Conservation (phyloP, 2,329 filamentous ascomycete genomes). For the Ophiostoma sp. region DNA sequence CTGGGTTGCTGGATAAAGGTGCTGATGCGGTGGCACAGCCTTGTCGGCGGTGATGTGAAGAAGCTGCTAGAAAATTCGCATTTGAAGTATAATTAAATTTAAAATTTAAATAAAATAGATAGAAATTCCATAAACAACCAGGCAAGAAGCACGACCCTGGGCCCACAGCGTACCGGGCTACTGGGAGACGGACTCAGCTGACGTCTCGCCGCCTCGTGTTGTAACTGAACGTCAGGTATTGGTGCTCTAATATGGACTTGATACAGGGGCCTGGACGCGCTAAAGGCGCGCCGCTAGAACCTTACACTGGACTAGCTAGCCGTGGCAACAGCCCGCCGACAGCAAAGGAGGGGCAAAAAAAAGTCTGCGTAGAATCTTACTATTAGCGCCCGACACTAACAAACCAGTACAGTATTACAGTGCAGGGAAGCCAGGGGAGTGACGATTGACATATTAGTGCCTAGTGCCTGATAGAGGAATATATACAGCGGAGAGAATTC, state of each 20-base stretch:
- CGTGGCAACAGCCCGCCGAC: conserved; percentile 1
- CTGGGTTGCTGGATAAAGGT: background rate
- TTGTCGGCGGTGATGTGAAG: conserved; percentile 2
- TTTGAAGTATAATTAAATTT: background rate
- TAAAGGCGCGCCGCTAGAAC: conserved; percentile 12
- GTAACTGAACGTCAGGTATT: background rate
- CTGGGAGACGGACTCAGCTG: background rate
- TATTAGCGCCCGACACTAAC: conserved; percentile 4
- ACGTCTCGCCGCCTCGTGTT: background rate
- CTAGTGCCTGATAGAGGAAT: background rate
- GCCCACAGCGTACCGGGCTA: background rate
- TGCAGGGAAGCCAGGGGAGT: background rate
- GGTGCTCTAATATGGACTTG: background rate
- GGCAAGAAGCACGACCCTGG: background rate
- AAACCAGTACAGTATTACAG: background rate
- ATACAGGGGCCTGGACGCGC: conserved; percentile 7
- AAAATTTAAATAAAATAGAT: background rate
- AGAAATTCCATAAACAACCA: background rate
- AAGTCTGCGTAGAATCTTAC: conserved; percentile 18
- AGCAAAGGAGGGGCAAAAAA: conserved; percentile 23
- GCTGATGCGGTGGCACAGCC: background rate
- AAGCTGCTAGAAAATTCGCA: conserved; percentile 10
- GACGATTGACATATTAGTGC: conserved; percentile 1
- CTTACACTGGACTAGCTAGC: background rate
- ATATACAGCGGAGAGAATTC: background rate